Evolutionary conservation across 2,329 filamentous ascomycete genomes (phyloP), one percentile per base, ranked within the genome.

Genomic region (Elsinoe necatrix): DNA sequence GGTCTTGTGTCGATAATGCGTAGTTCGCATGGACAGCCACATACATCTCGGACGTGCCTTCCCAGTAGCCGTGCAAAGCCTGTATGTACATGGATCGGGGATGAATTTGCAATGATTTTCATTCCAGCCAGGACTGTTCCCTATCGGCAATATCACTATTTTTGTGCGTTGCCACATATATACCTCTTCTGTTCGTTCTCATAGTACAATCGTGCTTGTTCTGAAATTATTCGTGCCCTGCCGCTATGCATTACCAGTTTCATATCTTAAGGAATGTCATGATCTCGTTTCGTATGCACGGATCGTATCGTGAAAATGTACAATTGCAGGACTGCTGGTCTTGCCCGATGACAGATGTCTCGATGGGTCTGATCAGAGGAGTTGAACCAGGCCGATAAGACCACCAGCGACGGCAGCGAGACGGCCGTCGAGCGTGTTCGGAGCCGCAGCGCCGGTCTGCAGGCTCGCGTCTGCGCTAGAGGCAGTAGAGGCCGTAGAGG

Each of bases 401-500:
- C 64, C 68, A 47, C 65, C 72, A 14, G 68, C 58, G 18, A 71
- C 31, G 9, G 64, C 61, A 2, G 68, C 67, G 5, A 68, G 55
- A 4, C 61, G 61, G 35, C 62, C 62, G 25, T 65, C 61, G 29
- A 64, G 57, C 25, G 21, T 34, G 18, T 62, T 60, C 37, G 62
- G 61, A 4, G 58, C 60, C 12, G 70, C 72, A 11, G 68, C 65
- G 42, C 67, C 66, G 5, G 66, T 70, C 62, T 75, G 73, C 51
- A 75, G 63, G 3, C 67, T 65, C 0, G 73, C 72, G 34, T 61
- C 62, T 8, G 62, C 65, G 4, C 52, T 59, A 21, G 57, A 41
- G 21, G 55, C 54, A 8, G 18, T 55, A 29, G 52, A 59, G n/a
- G 57, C 21, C 14, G 54, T 54, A 6, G 59, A 55, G 7, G 61